phyloP scores from a whole-genome alignment of 2,329 filamentous ascomycete genomes.

The Colletotrichum noveboracense region DNA sequence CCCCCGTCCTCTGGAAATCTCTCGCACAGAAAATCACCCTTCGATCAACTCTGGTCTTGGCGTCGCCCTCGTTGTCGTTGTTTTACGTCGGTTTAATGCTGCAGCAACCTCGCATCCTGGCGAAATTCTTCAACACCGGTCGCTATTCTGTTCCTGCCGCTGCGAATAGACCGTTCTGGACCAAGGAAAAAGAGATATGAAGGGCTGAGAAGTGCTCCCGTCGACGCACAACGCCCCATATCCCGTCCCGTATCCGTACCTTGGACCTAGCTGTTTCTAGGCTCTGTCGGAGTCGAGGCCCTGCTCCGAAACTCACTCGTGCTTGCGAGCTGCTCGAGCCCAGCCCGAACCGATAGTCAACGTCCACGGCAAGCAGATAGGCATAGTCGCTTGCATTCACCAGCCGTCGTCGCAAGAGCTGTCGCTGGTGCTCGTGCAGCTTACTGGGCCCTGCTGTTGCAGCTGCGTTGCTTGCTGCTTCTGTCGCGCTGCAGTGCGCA shows the following conservation, averaged over 20 bases:
- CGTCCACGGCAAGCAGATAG: background rate
- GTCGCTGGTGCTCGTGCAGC: background rate
- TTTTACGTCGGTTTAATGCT: background rate
- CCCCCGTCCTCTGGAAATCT: background rate
- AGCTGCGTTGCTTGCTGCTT: background rate
- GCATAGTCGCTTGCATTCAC: background rate
- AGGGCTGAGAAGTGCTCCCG: background rate
- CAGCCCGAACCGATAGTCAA: background rate
- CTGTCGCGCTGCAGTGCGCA: background rate
- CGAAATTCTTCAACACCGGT: background rate
- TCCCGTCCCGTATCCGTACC: background rate
- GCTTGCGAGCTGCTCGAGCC: background rate
- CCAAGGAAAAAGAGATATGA: background rate
- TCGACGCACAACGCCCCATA: conserved; percentile 10
- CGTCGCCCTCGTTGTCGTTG: background rate
- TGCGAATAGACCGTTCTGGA: background rate
- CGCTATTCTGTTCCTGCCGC: background rate
- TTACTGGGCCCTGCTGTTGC: background rate
- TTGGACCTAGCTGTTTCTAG: background rate
- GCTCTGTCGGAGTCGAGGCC: background rate
- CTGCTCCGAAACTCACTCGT: background rate
- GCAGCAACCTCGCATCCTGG: background rate
- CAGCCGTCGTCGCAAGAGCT: background rate
- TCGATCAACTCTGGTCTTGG: background rate
- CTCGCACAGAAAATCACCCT: background rate